Evolutionary conservation across 805 yeast genomes (phyloP), one percentile per base, ranked within the genome.

Genomic region (Pichia gijzeniarum): DNA sequence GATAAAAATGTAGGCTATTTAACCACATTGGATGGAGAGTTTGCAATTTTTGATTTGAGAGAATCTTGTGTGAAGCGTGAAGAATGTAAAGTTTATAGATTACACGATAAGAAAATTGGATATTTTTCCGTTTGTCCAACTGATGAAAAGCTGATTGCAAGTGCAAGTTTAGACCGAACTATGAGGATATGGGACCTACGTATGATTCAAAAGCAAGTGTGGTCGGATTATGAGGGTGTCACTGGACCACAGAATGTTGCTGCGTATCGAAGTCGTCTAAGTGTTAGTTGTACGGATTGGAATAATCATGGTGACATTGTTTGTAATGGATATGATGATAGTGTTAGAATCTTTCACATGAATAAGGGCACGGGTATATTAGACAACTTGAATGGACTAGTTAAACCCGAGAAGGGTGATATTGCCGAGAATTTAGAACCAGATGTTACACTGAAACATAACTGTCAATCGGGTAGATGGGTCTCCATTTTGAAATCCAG

Each of bases 391-490:
- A 37, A 39, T 8, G 48, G 50, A 7, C 35, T 49, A n/a, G 48
- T 51, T 5, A 44, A 49, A 28, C 54, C 62, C 3, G 48, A 53
- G 20, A 57, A 51, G 16, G 53, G 46, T 3, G 59, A 56, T 19
- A 52, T 63, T 4, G 67, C 73, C 1, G 58, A 56, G 7, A 74
- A 73, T 43, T 54, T 88, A 30, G 60, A 56, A n/a, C 95, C 96
- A 0, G 58, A 72, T 25, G 72, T 77, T 22, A 77, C 78, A 9
- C 70, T 91, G 41, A 77, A 76, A 45, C 99, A 93, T 60, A 93
- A 93, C 58, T 93, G 99, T 66, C 96, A 91, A 63, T 85, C 96
- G 0, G 99, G 99, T 0, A 72, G 96, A 52, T 91, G 99, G 99
- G 96, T 93, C 0, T 82, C 95, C 1, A 91, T 91, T 39, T 67